phyloP scores from a whole-genome alignment of 2,329 filamentous ascomycete species.

The Diplodia scrobiculata region DNA sequence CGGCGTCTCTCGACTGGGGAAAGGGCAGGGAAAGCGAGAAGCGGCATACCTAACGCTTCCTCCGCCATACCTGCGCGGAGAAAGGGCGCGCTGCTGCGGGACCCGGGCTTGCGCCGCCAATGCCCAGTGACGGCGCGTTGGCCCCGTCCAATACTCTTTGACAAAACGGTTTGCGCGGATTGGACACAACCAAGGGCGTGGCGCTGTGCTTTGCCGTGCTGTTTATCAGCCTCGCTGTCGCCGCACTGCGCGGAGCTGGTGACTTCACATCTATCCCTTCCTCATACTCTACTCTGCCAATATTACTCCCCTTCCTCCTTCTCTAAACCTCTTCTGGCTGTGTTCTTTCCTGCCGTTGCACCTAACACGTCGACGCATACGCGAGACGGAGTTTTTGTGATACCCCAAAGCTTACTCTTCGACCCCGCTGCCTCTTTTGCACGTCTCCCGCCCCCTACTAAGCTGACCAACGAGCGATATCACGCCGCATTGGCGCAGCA shows the following conservation, averaged over 20 bases:
- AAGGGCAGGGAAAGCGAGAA: not conserved
- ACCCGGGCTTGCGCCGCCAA: not conserved
- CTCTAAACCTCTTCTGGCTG: not conserved
- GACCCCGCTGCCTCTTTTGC: conserved; percentile 29
- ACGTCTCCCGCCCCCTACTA: conserved; percentile 31
- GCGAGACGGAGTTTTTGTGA: not conserved
- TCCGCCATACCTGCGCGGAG: not conserved
- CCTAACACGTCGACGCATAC: not conserved
- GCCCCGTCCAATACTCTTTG: not conserved
- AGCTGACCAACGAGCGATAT: conserved; percentile 29
- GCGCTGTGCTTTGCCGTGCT: not conserved
- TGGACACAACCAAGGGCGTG: not conserved
- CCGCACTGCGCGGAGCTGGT: no score
- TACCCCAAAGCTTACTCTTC: not conserved
- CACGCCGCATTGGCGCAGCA: conserved; percentile 30
- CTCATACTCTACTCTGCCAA: not conserved
- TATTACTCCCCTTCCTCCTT: not conserved
- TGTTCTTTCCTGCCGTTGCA: not conserved
- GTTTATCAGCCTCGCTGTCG: not conserved
- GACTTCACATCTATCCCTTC: not conserved
- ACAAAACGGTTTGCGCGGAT: conserved; percentile 11
- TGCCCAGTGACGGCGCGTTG: not conserved
- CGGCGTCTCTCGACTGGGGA: not conserved
- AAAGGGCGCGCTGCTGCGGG: not conserved
- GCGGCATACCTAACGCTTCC: not conserved